These are phyloP conservation scores for Candida pseudoglaebosa DNA, from an alignment of 805 yeast species.

Conservation along the genomic window DNA sequence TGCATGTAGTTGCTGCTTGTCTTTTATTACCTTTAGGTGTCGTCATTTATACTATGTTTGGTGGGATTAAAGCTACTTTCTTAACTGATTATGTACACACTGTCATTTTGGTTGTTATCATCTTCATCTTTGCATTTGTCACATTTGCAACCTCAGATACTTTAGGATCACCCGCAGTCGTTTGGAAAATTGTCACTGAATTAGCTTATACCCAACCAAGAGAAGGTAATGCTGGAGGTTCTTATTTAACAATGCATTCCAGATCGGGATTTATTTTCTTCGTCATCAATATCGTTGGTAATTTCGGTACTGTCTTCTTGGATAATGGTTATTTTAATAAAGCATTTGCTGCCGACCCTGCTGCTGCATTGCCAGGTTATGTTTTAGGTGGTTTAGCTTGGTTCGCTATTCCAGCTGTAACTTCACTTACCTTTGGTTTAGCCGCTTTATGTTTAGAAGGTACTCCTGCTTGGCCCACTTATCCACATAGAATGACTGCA, in stretches of 20 bases:
- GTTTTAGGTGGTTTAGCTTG: conserved; percentile 85
- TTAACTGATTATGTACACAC: conserved; percentile 44
- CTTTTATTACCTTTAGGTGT: conserved; percentile 81
- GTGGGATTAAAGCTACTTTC: conserved; percentile 45
- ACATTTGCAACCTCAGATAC: conserved; percentile 65
- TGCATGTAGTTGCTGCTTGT: conserved; percentile 74
- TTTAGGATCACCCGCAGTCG: conserved; percentile 78
- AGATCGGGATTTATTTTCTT: conserved; percentile 84
- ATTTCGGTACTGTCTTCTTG: conserved; percentile 82
- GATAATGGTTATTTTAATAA: conserved; percentile 89
- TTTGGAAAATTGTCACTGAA: conserved; percentile 68
- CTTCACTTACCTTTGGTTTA: conserved; percentile 84
- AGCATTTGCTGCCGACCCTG: conserved; percentile 82
- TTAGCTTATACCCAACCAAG: conserved; percentile 63
- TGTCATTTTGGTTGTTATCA: conserved; percentile 64
- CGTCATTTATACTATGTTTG: conserved; percentile 39
- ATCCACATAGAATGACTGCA: conserved; percentile 60
- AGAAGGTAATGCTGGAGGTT: conserved; percentile 78
- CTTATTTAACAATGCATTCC: conserved; percentile 84
- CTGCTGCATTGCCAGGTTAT: conserved; percentile 83
- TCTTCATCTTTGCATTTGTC: conserved; percentile 76
- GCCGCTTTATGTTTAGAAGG: conserved; percentile 72
- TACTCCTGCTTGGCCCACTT: conserved; percentile 73
- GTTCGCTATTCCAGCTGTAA: conserved; percentile 85
- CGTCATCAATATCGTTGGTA: conserved; percentile 82